phyloP scores from a whole-genome alignment of 1,284 basidiomycete genomes.

The Peniophora sp. region DNA sequence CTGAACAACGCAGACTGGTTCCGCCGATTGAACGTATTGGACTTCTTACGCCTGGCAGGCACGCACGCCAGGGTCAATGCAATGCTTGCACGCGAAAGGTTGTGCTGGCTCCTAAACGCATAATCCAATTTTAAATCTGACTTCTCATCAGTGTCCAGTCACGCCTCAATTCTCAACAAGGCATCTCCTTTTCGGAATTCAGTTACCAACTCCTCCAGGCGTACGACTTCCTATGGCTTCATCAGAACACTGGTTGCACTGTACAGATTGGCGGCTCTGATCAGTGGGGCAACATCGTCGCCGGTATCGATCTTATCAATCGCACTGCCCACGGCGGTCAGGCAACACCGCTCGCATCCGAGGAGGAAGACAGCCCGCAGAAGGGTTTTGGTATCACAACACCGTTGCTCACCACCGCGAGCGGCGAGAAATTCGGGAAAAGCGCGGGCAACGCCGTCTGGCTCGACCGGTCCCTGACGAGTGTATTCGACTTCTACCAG shows the following conservation, averaged over 20 bases:
- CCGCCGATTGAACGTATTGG: constrained; percentile 63
- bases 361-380: constrained; percentile 10
- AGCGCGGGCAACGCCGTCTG: constrained; percentile 94
- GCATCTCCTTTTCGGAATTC: constrained; percentile 97
- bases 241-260: constrained; percentile 62
- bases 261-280: constrained; percentile 95
- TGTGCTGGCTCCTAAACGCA: constrained; percentile 13
- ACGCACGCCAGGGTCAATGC: constrained; percentile 77
- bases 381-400: constrained; percentile 85
- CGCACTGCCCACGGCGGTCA: constrained; percentile 28
- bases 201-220: constrained; percentile 96
- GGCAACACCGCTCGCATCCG: constrained; percentile 17
- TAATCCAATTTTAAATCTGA: neutral
- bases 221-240: constrained; percentile 85
- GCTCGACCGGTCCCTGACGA: constrained; percentile 72
- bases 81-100: constrained; percentile 93
- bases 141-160: constrained; percentile 63
- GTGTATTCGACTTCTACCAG: constrained; percentile 87
- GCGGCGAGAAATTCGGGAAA: constrained; percentile 97
- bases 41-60: constrained; percentile 83
- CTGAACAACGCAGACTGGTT: constrained; percentile 89
- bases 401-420: constrained; percentile 84
- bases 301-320: constrained; percentile 84
- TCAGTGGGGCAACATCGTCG: constrained; percentile 98
- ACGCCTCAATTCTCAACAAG: constrained; percentile 70